phyloP scores from a whole-genome alignment of 352 stramenopile species.

The Phytopythium oedochilum region DNA sequence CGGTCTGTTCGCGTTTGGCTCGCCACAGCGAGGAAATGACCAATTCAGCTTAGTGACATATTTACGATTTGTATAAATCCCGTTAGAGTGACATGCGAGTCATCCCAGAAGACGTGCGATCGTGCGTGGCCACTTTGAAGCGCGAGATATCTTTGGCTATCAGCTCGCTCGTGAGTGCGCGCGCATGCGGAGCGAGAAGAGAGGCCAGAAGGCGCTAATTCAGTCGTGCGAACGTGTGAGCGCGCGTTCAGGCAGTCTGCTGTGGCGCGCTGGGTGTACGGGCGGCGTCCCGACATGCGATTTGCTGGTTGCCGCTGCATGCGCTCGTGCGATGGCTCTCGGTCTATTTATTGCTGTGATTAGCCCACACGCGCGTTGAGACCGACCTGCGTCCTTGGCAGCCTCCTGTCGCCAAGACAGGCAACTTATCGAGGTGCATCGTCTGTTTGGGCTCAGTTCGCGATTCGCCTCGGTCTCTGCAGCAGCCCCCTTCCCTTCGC shows the following conservation, averaged over 20 bases:
- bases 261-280: too few relatives aligned
- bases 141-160: constrained; percentile 2
- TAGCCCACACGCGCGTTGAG: neutral
- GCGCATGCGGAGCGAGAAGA: too few relatives aligned
- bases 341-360: neutral
- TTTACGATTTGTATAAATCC: neutral
- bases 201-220: too few relatives aligned
- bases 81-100: constrained; percentile 1
- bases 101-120: neutral
- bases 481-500: neutral
- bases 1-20: neutral
- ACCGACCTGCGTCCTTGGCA: neutral
- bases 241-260: neutral
- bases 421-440: neutral
- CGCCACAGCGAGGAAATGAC: too few relatives aligned
- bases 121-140: neutral
- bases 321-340: neutral
- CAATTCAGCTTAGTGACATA: neutral
- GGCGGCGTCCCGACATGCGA: neutral
- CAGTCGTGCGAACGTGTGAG: neutral
- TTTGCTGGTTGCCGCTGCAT: neutral
- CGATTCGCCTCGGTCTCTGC: neutral
- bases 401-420: neutral
- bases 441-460: neutral
- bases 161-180: too few relatives aligned